These are phyloP conservation scores for Chrysosporium queenslandicum DNA, from an alignment of 2,329 filamentous ascomycete genomes.

Conservation along the genomic window DNA sequence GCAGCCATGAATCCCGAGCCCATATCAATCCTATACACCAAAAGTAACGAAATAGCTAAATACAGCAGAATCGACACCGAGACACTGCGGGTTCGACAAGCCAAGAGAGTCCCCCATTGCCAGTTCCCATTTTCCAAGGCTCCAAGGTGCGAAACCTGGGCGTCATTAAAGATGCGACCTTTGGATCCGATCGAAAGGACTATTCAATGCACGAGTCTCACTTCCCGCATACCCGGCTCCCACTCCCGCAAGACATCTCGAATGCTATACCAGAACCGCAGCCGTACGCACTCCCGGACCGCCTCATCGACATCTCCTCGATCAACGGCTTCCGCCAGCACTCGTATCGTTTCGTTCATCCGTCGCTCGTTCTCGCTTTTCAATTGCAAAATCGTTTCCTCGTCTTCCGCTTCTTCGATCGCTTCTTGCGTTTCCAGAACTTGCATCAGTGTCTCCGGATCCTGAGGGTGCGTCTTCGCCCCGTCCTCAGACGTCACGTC, in stretches of 20 bases:
- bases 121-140: too few relatives aligned
- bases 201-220: conserved; percentile 46
- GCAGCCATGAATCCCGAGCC: too few relatives aligned
- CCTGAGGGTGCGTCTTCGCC: conserved; percentile 55
- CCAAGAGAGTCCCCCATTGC: too few relatives aligned
- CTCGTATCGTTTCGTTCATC: conserved; percentile 53
- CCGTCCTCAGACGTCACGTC: conserved; percentile 70
- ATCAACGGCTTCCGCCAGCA: conserved; percentile 56
- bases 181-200: too few relatives aligned
- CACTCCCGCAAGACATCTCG: conserved; percentile 69
- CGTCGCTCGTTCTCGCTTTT: conserved; percentile 57
- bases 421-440: conserved; percentile 70
- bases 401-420: conserved; percentile 57
- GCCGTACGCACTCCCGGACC: conserved; percentile 59
- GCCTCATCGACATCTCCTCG: conserved; percentile 57
- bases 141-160: too few relatives aligned
- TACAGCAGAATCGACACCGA: too few relatives aligned
- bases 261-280: conserved; percentile 89
- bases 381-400: conserved; percentile 56
- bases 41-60: too few relatives aligned
- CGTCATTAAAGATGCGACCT: too few relatives aligned
- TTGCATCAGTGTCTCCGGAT: conserved; percentile 67
- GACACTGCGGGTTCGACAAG: too few relatives aligned
- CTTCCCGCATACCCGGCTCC: conserved; percentile 61
- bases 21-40: too few relatives aligned